Evolutionary conservation across 768 basidiomycete genomes (phyloP).

Genomic region (Rhizopogon vesiculosus): DNA sequence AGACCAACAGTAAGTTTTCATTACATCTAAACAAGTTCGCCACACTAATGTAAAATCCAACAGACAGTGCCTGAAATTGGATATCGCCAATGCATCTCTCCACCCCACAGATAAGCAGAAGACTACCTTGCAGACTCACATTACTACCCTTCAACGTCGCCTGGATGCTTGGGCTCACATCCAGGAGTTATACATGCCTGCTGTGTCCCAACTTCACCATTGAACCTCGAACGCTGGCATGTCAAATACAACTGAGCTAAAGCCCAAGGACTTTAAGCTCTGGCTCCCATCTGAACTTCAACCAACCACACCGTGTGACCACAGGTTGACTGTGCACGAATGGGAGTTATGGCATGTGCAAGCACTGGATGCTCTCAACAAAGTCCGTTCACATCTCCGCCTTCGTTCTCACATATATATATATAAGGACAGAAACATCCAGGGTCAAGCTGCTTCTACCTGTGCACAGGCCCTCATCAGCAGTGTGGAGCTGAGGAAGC

Average conservation of each 20-base stretch:
- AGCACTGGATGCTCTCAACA: conserved; percentile 6
- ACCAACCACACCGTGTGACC: too few relatives aligned
- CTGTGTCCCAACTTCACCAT: neutral
- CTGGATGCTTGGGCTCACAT: neutral
- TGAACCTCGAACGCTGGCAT: too few relatives aligned
- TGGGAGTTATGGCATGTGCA: conserved; percentile 8
- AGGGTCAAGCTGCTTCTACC: conserved; percentile 8
- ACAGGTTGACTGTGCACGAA: neutral
- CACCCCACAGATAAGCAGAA: neutral
- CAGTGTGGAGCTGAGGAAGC: conserved; percentile 5
- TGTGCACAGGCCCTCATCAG: conserved; percentile 2
- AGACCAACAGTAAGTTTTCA: conserved; percentile 9
- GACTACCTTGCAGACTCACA: neutral
- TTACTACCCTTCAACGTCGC: neutral
- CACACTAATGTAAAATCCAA: neutral
- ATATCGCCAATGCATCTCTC: neutral
- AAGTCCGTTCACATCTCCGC: conserved; percentile 2
- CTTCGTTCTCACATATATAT: conserved; percentile 5
- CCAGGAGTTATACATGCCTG: neutral
- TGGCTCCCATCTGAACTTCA: too few relatives aligned
- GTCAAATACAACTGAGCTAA: too few relatives aligned
- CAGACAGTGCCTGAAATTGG: neutral
- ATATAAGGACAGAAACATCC: conserved; percentile 10
- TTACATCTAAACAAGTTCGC: too few relatives aligned
- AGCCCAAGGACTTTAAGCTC: too few relatives aligned